Base-by-base conservation (phyloP, 768 basidiomycete genomes). In the Agrocybe praecox region DNA sequence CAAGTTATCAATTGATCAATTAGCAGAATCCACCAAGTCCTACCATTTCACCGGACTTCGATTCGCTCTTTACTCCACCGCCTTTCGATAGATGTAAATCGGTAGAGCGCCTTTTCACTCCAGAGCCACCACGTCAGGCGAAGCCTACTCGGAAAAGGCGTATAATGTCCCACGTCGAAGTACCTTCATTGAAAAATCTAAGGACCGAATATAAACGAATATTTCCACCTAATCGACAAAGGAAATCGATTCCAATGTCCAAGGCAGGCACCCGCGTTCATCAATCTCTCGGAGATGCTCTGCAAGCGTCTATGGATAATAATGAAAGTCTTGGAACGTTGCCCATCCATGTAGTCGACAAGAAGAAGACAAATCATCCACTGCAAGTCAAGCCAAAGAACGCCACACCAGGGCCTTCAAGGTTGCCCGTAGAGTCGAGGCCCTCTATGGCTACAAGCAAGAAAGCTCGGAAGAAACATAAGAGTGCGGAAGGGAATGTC, bases 111-210 rank as follows among this genome's bases (percentile, higher is more conserved):
- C 44, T 64, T 21, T 64, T 63, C 47, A 62, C 65, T 12, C 64
- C 64, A 11, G 33, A 46, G 12, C 56, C 61, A 1, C 36, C 29
- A 18, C 17, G 47, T n/a, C 15, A 19, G 6, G 34, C 45, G 46
- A 15, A 44, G 23, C 42, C 44, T n/a, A 40, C 6, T 34, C 42
- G 60, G 14, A 42, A 59, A 7, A 56, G 43, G 40, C 6, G 17
- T 5, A 6, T 67, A 2, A 55, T 69, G 43, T 62, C 66, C 6
- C 59, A 71, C 48, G 61, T 73, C 10, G 46, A 54, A 24, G 64
- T 69, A 2, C 72, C 72, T 1, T 64, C 64, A 0, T 51, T 71
- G 15, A 62, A 62, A 19, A 24, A 33, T 19, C 42, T 40, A 5
- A 57, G 40, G 12, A 50, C 57, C 12, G 50, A 62, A 9, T 71